Evolutionary conservation across 257 asterid genomes (phyloP).

Genomic region (Solanum verrucosum): DNA sequence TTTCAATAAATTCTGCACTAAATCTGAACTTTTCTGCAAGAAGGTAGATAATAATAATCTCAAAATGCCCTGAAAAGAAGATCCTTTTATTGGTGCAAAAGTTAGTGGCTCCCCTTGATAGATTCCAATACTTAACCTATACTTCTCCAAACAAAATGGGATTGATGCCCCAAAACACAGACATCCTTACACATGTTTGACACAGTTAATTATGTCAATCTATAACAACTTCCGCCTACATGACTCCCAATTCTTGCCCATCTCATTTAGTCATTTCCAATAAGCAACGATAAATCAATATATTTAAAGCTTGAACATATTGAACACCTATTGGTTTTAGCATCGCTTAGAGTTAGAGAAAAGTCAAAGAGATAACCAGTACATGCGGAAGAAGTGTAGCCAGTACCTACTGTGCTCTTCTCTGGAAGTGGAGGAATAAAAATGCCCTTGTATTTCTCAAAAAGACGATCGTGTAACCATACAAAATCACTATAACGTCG

Average conservation of each 20-base stretch:
- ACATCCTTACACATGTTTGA: neutral
- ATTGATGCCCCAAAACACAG: neutral
- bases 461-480: conserved; percentile 90
- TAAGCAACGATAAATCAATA: neutral
- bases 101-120: neutral
- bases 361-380: neutral
- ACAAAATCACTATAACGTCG: conserved; percentile 92
- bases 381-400: neutral
- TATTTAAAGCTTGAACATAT: neutral
- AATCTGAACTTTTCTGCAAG: conserved; percentile 79
- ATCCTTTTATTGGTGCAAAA: neutral
- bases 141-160: neutral
- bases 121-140: neutral
- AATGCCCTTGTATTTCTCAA: conserved; percentile 86
- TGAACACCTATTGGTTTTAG: neutral
- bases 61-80: neutral
- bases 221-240: neutral
- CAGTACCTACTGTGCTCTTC: conserved; percentile 96
- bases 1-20: conserved; percentile 91
- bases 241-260: neutral
- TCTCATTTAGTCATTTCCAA: neutral
- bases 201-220: neutral
- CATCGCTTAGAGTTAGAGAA: neutral
- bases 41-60: conserved; percentile 12
- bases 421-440: conserved; percentile 99